phyloP scores from a whole-genome alignment of 2,329 filamentous ascomycete species.

The Aspergillus novoparasiticus region DNA sequence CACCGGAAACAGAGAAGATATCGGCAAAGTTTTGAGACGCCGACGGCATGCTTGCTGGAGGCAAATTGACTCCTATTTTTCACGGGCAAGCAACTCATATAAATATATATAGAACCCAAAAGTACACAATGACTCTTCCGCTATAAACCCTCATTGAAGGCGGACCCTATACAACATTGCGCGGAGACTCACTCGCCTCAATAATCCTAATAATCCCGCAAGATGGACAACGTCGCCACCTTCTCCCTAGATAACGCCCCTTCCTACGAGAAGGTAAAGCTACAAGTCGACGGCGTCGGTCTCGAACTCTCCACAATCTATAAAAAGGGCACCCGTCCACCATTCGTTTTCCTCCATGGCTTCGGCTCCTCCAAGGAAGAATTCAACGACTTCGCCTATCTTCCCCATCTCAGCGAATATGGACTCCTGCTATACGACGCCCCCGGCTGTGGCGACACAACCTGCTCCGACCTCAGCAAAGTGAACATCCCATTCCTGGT shows the following conservation, averaged over 20 bases:
- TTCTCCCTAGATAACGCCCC: not conserved
- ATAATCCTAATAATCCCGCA: not conserved
- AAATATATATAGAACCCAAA: not conserved
- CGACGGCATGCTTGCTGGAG: not conserved
- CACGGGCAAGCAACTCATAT: not conserved
- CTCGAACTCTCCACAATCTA: constrained; percentile 25
- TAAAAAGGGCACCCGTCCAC: constrained; percentile 16
- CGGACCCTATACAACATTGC: not conserved
- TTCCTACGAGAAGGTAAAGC: constrained; percentile 1
- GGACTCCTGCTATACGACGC: constrained; percentile 27
- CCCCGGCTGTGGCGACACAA: constrained; percentile 26
- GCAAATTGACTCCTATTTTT: not conserved
- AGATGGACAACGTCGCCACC: not conserved
- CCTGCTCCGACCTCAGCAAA: constrained; percentile 20
- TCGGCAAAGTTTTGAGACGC: not conserved
- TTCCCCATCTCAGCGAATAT: constrained; percentile 19
- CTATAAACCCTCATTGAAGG: not conserved
- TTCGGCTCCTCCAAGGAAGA: constrained; percentile 33
- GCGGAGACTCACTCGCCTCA: not conserved
- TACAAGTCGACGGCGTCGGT: constrained; percentile 23
- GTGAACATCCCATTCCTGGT: constrained; percentile 29
- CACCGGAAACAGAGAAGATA: not conserved
- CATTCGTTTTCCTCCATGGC: constrained; percentile 28
- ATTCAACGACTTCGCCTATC: constrained; percentile 20
- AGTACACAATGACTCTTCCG: not conserved